These are phyloP conservation scores for Flaveria robusta DNA, from an alignment of 129 eudicot species.

Conservation along the genomic window DNA sequence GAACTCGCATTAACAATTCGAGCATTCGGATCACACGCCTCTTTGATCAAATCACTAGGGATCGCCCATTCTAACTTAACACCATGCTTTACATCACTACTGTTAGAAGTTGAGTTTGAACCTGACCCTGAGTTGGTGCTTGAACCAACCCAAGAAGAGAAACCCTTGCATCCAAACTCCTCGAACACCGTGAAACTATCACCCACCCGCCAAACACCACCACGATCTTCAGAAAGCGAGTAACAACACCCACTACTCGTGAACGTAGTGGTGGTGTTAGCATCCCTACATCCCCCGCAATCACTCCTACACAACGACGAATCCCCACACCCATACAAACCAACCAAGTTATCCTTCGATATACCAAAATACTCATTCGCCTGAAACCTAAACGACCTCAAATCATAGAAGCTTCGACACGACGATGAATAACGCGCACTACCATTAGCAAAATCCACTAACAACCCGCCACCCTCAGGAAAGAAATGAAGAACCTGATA, in stretches of 20 bases:
- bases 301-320: slow-evolving; percentile 68
- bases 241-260: slow-evolving; percentile 66
- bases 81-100: slow-evolving; percentile 47
- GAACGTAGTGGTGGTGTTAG: slow-evolving; percentile 37
- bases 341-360: slow-evolving; percentile 72
- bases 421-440: slow-evolving; percentile 27
- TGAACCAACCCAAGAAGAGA: slow-evolving; percentile 70
- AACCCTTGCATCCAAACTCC: slow-evolving; percentile 80
- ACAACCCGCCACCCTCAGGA: slow-evolving; percentile 59
- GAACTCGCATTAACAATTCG: slow-evolving; percentile 51
- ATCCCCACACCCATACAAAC: slow-evolving; percentile 86
- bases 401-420: slow-evolving; percentile 53
- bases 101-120: slow-evolving; percentile 16
- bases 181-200: slow-evolving; percentile 55
- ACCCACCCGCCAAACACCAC: slow-evolving; percentile 59
- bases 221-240: slow-evolving; percentile 56
- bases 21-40: slow-evolving; percentile 61
- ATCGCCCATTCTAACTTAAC: slow-evolving; percentile 87
- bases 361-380: slow-evolving; percentile 59
- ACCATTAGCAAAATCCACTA: slow-evolving; percentile 59
- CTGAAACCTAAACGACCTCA: slow-evolving; percentile 54
- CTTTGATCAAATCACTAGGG: slow-evolving; percentile 48
- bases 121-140: slow-evolving; percentile 21
- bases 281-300: slow-evolving; percentile 43
- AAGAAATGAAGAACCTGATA: slow-evolving; percentile 63